Evolutionary conservation across 495 filamentous ascomycete species (phyloP).

Genomic region (Podospora conica): DNA sequence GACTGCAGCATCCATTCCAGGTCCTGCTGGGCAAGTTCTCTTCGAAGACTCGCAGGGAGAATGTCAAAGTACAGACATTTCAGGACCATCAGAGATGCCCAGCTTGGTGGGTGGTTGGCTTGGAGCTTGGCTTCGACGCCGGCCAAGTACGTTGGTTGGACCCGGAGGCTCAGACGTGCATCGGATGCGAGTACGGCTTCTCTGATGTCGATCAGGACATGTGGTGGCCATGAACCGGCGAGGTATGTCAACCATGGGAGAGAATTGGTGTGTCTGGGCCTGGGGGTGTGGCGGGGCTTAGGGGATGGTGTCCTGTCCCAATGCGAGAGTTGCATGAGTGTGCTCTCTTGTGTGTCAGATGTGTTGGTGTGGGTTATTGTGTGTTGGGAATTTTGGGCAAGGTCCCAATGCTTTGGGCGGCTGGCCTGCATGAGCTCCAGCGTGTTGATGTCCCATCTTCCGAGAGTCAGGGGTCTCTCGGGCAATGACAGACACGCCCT

Average conservation of each 20-base stretch:
- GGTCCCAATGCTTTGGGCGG: not conserved
- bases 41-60: not conserved
- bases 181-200: not conserved
- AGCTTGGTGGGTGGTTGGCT: not conserved
- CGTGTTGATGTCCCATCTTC: not conserved
- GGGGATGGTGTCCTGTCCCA: not conserved
- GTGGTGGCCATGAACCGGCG: not conserved
- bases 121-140: not conserved
- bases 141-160: not conserved
- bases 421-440: not conserved
- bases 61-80: not conserved
- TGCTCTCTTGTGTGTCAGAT: not conserved
- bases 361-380: not conserved
- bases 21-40: not conserved
- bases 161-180: not conserved
- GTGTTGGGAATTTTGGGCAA: not conserved
- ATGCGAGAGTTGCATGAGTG: not conserved
- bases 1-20: not conserved
- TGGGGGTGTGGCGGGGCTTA: not conserved
- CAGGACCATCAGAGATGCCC: not conserved
- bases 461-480: not conserved
- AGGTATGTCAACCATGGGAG: not conserved
- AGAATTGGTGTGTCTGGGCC: not conserved
- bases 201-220: not conserved
- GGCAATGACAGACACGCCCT: not conserved